phyloP scores from a whole-genome alignment of 2,329 filamentous ascomycete species.

The Epichloe gansuensis region DNA sequence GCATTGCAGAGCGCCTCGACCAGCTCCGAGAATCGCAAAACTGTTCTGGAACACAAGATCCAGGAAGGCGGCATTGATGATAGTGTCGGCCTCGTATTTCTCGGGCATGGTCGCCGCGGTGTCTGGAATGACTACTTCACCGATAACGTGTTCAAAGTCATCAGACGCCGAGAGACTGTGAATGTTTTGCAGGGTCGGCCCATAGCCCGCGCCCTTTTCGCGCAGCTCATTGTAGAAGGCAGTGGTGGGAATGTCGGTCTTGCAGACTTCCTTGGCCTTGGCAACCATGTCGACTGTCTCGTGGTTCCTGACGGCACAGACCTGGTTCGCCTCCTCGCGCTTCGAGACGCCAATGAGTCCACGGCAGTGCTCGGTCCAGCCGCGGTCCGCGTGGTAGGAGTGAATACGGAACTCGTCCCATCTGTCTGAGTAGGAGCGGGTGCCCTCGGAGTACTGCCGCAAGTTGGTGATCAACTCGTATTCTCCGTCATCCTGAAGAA shows the following conservation, averaged over 20 bases:
- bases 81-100: slow-evolving; percentile 28
- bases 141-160: neutral
- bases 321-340: neutral
- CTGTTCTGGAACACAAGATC: slow-evolving; percentile 32
- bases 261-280: slow-evolving; percentile 13
- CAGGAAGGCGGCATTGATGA: slow-evolving; percentile 33
- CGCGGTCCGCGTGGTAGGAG: slow-evolving; percentile 36
- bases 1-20: slow-evolving; percentile 15
- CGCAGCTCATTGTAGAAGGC: slow-evolving; percentile 15
- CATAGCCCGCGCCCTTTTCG: slow-evolving; percentile 14
- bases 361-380: slow-evolving; percentile 47
- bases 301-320: neutral
- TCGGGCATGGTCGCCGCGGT: slow-evolving; percentile 33
- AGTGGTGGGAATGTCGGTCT: slow-evolving; percentile 1
- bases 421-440: slow-evolving; percentile 23
- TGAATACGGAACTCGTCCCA: slow-evolving; percentile 47
- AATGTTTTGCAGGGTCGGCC: neutral
- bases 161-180: neutral
- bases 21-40: slow-evolving; percentile 26
- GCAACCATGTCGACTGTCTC: neutral
- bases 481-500: slow-evolving; percentile 7
- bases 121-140: slow-evolving; percentile 21
- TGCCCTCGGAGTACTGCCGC: slow-evolving; percentile 17
- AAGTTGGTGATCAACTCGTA: slow-evolving; percentile 17
- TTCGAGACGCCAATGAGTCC: slow-evolving; percentile 33